A percentile compares a stretch with the other conserved stretches of the same genome.
phyloP scores from a whole-genome alignment of 2,329 filamentous ascomycete genomes.

The Cercospora janseana region DNA sequence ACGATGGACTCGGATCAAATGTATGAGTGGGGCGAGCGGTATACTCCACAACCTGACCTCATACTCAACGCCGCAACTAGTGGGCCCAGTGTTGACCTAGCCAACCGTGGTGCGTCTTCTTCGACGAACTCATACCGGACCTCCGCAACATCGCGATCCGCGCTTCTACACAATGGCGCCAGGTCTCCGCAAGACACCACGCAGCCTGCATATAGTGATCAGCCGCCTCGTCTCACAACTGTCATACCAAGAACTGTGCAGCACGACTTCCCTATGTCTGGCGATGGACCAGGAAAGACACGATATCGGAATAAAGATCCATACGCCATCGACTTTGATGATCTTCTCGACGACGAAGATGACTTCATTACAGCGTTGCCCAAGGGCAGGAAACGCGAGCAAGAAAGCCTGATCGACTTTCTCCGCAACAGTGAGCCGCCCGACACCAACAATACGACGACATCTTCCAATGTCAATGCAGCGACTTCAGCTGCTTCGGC shows the following conservation, averaged over 20 bases:
- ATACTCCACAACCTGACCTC: conserved; percentile 23
- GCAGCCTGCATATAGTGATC: conserved; percentile 20
- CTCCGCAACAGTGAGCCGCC: conserved; percentile 68
- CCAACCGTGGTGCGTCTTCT: conserved; percentile 22
- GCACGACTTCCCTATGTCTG: background rate
- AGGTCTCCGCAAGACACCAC: conserved; percentile 13
- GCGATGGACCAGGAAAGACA: conserved; percentile 52
- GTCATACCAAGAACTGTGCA: conserved; percentile 9
- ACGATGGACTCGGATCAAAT: conserved; percentile 86
- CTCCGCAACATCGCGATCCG: conserved; percentile 45
- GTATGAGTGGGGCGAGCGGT: conserved; percentile 37
- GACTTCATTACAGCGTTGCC: conserved; percentile 51
- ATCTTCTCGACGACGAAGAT: conserved; percentile 47
- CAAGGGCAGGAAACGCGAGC: conserved; percentile 38
- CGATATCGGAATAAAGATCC: conserved; percentile 79
- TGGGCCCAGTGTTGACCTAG: conserved; percentile 9
- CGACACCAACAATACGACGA: conserved; percentile 5
- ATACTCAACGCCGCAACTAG: conserved; percentile 24
- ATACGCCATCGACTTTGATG: conserved; percentile 76
- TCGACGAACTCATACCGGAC: conserved; percentile 27
- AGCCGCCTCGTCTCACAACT: conserved; percentile 19
- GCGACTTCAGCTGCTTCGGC: background rate
- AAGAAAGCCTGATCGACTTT: conserved; percentile 73
- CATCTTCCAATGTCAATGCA: conserved; percentile 4
- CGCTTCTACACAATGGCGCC: conserved; percentile 23